A percentile compares a stretch with the other conserved stretches of the same genome.
phyloP scores from a whole-genome alignment of 2,329 filamentous ascomycete species.

The Penicillium sp. region DNA sequence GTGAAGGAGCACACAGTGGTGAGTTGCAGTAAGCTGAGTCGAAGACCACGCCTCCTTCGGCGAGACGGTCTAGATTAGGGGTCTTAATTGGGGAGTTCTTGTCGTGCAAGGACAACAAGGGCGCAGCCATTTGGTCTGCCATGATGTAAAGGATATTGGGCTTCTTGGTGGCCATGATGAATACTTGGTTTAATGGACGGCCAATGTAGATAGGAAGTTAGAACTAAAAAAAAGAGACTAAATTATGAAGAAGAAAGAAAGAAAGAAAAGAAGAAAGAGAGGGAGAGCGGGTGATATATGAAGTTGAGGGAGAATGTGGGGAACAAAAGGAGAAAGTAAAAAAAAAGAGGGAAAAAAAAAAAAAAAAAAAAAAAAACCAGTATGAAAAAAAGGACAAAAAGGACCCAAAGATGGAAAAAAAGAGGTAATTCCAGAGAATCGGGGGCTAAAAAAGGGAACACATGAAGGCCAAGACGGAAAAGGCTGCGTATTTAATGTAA shows the following conservation, averaged over 20 bases:
- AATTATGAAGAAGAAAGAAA: background rate
- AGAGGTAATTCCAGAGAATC: slow-evolving; percentile 1
- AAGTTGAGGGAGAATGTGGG: slow-evolving; percentile 13
- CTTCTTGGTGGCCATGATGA: slow-evolving; percentile 39
- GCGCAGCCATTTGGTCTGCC: slow-evolving; percentile 89
- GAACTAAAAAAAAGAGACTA: slow-evolving; percentile 1
- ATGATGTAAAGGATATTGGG: slow-evolving; percentile 89
- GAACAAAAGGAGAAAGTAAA: slow-evolving; percentile 6
- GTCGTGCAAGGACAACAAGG: slow-evolving; percentile 86
- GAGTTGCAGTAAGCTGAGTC: slow-evolving; percentile 91
- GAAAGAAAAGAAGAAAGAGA: background rate
- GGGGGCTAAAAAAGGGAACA: slow-evolving; percentile 1
- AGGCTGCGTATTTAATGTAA: background rate
- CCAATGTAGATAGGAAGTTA: background rate
- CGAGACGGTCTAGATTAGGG: slow-evolving; percentile 75
- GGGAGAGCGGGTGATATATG: slow-evolving; percentile 15
- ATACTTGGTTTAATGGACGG: background rate
- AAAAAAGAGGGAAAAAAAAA: background rate
- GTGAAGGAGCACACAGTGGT: slow-evolving; percentile 80
- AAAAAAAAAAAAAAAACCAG: background rate
- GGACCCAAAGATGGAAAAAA: slow-evolving; percentile 1
- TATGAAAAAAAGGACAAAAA: background rate
- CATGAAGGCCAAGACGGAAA: slow-evolving; percentile 3
- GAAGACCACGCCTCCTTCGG: slow-evolving; percentile 75
- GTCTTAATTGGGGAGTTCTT: slow-evolving; percentile 81